phyloP scores from a whole-genome alignment of 2,329 filamentous ascomycete species.

The Fusarium miscanthi region DNA sequence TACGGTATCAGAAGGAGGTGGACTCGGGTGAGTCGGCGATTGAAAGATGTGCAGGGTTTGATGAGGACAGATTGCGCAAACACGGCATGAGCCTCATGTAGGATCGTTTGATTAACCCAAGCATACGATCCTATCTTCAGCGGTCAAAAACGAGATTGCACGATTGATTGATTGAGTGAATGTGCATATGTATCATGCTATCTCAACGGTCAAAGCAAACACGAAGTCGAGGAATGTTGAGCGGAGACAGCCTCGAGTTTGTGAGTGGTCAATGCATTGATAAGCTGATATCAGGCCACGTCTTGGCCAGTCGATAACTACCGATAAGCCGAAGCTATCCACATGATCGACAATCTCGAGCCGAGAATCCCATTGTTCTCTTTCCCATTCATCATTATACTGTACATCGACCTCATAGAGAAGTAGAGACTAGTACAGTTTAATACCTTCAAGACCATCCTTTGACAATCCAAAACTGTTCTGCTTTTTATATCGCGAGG shows the following conservation, averaged over 20 bases:
- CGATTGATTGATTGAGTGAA: accelerated
- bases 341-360: not conserved
- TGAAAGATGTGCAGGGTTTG: not conserved
- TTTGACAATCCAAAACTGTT: no score
- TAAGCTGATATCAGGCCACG: not conserved
- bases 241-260: not conserved
- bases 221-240: not conserved
- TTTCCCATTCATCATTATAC: not conserved
- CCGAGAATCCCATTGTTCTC: not conserved
- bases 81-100: not conserved
- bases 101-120: not conserved
- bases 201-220: not conserved
- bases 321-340: constrained; percentile 2
- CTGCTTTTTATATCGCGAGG: no score
- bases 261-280: not conserved
- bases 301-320: not conserved
- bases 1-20: not conserved
- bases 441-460: no score
- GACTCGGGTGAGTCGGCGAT: constrained; percentile 21
- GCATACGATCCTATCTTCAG: not conserved
- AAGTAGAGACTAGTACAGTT: not conserved
- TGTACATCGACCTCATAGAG: not conserved
- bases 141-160: no score
- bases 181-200: constrained; percentile 4
- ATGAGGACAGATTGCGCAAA: not conserved